phyloP scores from a whole-genome alignment of 176 grass and related monocot genomes.

The Hyparrhenia diplandra region DNA sequence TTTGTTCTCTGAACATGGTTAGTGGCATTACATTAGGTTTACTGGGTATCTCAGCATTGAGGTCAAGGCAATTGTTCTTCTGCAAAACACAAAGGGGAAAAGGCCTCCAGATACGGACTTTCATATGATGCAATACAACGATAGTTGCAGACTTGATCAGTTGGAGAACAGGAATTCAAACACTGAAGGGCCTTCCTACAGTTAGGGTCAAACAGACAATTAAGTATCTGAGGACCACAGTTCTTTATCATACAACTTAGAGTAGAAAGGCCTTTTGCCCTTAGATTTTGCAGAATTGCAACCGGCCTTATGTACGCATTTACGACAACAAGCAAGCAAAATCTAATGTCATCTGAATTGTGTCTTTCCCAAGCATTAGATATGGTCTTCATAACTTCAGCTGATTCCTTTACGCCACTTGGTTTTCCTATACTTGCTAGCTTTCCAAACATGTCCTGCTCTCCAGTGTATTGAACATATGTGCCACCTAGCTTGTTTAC shows the following conservation, averaged over 20 bases:
- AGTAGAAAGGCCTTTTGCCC: conserved; percentile 87
- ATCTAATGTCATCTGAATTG: conserved; percentile 95
- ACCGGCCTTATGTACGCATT: conserved; percentile 84
- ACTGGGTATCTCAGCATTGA: conserved; percentile 75
- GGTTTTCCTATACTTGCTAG: conserved; percentile 40
- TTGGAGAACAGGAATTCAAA: conserved; percentile 81
- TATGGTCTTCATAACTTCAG: conserved; percentile 63
- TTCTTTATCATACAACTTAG: conserved; percentile 84
- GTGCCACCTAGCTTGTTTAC: conserved; percentile 74
- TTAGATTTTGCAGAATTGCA: conserved; percentile 63
- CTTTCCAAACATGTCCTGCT: conserved; percentile 54
- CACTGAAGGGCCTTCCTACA: conserved; percentile 91
- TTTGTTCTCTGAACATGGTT: conserved; percentile 61
- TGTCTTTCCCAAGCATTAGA: conserved; percentile 89
- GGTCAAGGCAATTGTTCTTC: conserved; percentile 92
- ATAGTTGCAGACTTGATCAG: conserved; percentile 94
- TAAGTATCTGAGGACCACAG: conserved; percentile 77
- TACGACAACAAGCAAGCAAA: conserved; percentile 77
- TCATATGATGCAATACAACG: conserved; percentile 86
- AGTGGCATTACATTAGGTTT: conserved; percentile 59
- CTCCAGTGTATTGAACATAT: conserved; percentile 40
- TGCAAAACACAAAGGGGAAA: conserved; percentile 96
- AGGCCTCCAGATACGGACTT: conserved; percentile 73
- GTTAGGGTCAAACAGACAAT: conserved; percentile 84
- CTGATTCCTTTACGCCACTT: conserved; percentile 36